phyloP scores from a whole-genome alignment of 1,284 basidiomycete genomes.

The Trametes polyzona region DNA sequence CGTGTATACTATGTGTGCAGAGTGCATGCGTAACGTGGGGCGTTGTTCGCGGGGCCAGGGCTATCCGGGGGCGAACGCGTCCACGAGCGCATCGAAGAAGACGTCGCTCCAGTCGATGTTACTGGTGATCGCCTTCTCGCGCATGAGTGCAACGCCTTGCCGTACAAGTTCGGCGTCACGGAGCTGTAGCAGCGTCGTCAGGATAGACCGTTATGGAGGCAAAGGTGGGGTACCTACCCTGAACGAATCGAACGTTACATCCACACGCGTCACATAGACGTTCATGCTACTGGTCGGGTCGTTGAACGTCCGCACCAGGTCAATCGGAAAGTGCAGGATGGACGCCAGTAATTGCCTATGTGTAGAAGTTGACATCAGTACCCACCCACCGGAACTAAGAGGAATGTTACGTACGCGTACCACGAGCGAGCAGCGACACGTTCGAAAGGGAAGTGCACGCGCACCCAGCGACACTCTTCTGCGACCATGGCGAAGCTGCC shows the following conservation, averaged over 20 bases:
- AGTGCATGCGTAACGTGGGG: too few relatives aligned
- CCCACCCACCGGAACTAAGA: neutral
- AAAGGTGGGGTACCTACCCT: conserved; percentile 27
- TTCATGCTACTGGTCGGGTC: conserved; percentile 41
- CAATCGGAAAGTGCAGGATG: conserved; percentile 35
- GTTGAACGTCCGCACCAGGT: conserved; percentile 32
- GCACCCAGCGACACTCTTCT: conserved; percentile 43
- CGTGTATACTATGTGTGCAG: too few relatives aligned
- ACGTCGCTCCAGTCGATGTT: conserved; percentile 31
- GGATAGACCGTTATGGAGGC: neutral
- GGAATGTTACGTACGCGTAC: conserved; percentile 27
- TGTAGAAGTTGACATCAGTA: conserved; percentile 7
- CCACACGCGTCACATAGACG: conserved; percentile 40
- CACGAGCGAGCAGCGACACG: conserved; percentile 18
- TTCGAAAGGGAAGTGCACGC: conserved; percentile 35
- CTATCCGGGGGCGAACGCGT: conserved; percentile 4
- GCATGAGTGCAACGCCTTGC: conserved; percentile 33
- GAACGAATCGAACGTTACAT: conserved; percentile 48
- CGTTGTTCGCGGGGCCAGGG: too few relatives aligned
- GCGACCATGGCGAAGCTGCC: conserved; percentile 45
- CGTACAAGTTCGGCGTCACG: conserved; percentile 46
- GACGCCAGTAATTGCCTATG: conserved; percentile 35
- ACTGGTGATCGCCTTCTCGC: conserved; percentile 27
- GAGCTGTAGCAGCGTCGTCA: conserved; percentile 27
- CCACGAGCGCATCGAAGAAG: conserved; percentile 27